Conservation (phyloP, 805 yeast genomes). For the Yarrowia sp. region DNA sequence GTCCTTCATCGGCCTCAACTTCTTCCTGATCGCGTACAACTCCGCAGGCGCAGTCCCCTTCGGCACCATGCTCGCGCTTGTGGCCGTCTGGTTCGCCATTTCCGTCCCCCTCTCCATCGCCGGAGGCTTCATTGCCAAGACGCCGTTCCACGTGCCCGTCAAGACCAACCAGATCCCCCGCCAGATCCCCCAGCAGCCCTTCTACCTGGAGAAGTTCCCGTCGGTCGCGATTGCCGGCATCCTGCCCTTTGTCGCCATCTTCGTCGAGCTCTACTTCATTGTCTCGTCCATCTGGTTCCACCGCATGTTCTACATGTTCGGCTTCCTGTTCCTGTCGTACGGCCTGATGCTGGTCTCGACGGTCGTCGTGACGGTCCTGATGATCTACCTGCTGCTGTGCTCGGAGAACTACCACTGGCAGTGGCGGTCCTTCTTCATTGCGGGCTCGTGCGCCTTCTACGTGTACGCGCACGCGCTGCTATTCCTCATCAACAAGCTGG, state of each 20-base stretch:
- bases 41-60: conserved; percentile 95
- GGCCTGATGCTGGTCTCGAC: conserved; percentile 80
- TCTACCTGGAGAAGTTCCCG: conserved; percentile 68
- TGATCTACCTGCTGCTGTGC: conserved; percentile 80
- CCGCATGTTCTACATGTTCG: conserved; percentile 94
- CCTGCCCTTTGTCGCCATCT: conserved; percentile 91
- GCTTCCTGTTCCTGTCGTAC: conserved; percentile 87
- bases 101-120: conserved; percentile 79
- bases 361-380: conserved; percentile 70
- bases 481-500: conserved; percentile 46
- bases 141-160: conserved; percentile 66
- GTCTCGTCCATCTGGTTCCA: conserved; percentile 91
- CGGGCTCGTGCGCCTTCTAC: conserved; percentile 86
- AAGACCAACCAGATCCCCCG: conserved; percentile 94
- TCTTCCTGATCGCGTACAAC: conserved; percentile 70
- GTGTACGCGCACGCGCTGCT: conserved; percentile 80
- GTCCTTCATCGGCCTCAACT: conserved; percentile 67
- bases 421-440: conserved; percentile 84
- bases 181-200: conserved; percentile 89
- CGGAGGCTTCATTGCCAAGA: conserved; percentile 75
- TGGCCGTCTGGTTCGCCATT: conserved; percentile 79
- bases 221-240: conserved; percentile 77
- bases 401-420: conserved; percentile 96
- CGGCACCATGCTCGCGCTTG: conserved; percentile 80
- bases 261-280: conserved; percentile 92